Conservation (phyloP, 371 early-diverging fungal species). For the Zancudomyces culisetae region DNA sequence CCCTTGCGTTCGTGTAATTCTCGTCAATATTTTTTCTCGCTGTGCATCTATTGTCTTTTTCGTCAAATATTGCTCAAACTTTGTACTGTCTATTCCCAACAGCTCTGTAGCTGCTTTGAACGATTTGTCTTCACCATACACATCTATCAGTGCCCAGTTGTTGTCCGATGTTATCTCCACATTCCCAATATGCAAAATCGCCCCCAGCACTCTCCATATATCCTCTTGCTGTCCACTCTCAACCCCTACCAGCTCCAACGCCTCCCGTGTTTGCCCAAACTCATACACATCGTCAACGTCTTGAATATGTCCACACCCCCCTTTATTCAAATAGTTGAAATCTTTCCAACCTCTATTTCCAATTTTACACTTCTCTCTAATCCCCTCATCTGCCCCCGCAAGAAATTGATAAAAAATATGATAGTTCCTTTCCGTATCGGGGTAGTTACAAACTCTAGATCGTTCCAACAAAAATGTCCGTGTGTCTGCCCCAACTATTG, state of each 20-base stretch:
- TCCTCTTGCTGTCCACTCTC: slow-evolving; percentile 70
- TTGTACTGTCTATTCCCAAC: slow-evolving; percentile 41
- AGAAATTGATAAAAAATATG: slow-evolving; percentile 98
- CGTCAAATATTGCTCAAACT: slow-evolving; percentile 51
- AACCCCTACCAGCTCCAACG: slow-evolving; percentile 72
- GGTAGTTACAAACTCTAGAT: slow-evolving; percentile 87
- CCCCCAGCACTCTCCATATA: slow-evolving; percentile 74
- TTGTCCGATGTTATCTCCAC: slow-evolving; percentile 50
- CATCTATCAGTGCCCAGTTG: slow-evolving; percentile 29
- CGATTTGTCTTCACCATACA: slow-evolving; percentile 46
- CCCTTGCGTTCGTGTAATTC: slow-evolving; percentile 52
- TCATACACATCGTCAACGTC: slow-evolving; percentile 88
- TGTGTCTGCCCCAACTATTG: slow-evolving; percentile 89
- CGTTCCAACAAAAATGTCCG: slow-evolving; percentile 97
- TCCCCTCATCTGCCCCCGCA: slow-evolving; percentile 63
- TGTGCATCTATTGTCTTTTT: slow-evolving; percentile 75
- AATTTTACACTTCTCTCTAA: slow-evolving; percentile 53
- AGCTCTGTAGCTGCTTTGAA: slow-evolving; percentile 44
- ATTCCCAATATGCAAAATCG: slow-evolving; percentile 82
- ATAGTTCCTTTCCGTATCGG: slow-evolving; percentile 86
- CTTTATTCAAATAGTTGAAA: slow-evolving; percentile 48
- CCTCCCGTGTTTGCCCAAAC: slow-evolving; percentile 68
- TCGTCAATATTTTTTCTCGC: slow-evolving; percentile 65
- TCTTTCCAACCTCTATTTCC: slow-evolving; percentile 39
- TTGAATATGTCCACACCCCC: slow-evolving; percentile 30